Conservation (phyloP, 2,329 filamentous ascomycete genomes). For the Diaporthe ampelina region DNA sequence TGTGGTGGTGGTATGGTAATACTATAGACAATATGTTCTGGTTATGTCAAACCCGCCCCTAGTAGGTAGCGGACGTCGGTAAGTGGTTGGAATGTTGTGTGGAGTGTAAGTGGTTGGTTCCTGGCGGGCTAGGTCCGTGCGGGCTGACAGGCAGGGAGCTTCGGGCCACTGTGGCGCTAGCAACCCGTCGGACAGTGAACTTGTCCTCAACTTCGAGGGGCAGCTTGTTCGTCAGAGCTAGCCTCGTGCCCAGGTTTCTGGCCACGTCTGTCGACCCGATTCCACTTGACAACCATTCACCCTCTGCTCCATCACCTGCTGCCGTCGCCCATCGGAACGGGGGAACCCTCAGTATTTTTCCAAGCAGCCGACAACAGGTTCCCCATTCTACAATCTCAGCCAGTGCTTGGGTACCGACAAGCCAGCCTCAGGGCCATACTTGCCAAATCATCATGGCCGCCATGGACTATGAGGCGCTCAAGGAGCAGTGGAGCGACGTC, state of each 20-base stretch:
- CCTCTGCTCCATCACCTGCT: slow-evolving; percentile 21
- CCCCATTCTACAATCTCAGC: background rate
- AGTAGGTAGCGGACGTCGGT: too few relatives aligned
- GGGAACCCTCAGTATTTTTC: slow-evolving; percentile 3
- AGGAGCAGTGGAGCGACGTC: slow-evolving; percentile 96
- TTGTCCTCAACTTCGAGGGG: slow-evolving; percentile 42
- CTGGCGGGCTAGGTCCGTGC: slow-evolving; percentile 9
- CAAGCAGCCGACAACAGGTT: background rate
- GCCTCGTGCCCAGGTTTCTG: slow-evolving; percentile 37
- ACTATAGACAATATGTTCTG: too few relatives aligned
- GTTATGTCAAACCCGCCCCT: too few relatives aligned
- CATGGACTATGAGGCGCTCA: slow-evolving; percentile 94
- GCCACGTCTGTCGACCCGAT: slow-evolving; percentile 41
- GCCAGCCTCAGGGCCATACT: slow-evolving; percentile 18
- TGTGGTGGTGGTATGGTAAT: too few relatives aligned
- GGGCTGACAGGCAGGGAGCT: slow-evolving; percentile 31
- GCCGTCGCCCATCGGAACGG: slow-evolving; percentile 18
- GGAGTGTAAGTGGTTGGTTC: background rate
- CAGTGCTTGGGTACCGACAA: slow-evolving; percentile 14
- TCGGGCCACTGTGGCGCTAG: slow-evolving; percentile 42
- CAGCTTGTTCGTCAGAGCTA: slow-evolving; percentile 36
- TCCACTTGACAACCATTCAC: slow-evolving; percentile 3
- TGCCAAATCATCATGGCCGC: slow-evolving; percentile 40
- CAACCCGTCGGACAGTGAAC: slow-evolving; percentile 39
- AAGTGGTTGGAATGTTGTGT: too few relatives aligned